Base-by-base conservation (phyloP, 192 early-diverging fungal genomes). In the Coemansia sp. region DNA sequence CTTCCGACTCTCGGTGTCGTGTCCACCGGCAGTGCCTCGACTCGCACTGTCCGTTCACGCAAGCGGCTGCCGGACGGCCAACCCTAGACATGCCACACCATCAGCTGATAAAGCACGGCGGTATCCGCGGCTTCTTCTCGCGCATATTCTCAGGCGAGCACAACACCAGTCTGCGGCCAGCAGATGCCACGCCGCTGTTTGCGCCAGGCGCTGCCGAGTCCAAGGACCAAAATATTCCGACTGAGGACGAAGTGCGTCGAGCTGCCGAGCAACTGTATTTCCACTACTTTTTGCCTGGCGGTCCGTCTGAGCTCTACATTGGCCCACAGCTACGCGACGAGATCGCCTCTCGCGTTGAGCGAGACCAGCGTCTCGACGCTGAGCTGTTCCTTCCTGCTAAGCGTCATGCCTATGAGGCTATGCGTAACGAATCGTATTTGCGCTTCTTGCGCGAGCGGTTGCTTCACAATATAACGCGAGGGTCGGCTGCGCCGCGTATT, bases 371-470 rank as follows among this genome's bases (percentile, higher is more conserved):
- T 19, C 55, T 78, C 9, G 81, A 83, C 42, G 53, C 81, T 0
- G 71, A 72, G 32, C 67, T 83, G 51, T 83, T 83, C 61, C 70
- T 69, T 3, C 70, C 77, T 4, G 81, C 62, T 67, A 83, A 83
- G 74, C 76, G 81, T 2, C 81, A 83, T 36, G 81, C 68, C 7
- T 83, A 78, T 74, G 73, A 78, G 73, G 74, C 73, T 7, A 77
- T 83, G 76, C 76, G 73, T 38, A 65, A 78, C 70, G 81, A 83
- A 44, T 83, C 81, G 53, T 77, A 78, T 46, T 27, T 74, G 68
- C 76, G 81, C 20, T 83, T 83, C 42, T 31, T 78, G 67, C 81
- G 81, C 62, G 81, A 83, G 53, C 70, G 77, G 15, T 51, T 76
- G 31, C 69, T 64, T 41, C 81, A 83, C 73, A 83, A 83, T 65